These are phyloP conservation scores for Solanum chilense DNA, from an alignment of 257 asterid species.

Conservation along the genomic window DNA sequence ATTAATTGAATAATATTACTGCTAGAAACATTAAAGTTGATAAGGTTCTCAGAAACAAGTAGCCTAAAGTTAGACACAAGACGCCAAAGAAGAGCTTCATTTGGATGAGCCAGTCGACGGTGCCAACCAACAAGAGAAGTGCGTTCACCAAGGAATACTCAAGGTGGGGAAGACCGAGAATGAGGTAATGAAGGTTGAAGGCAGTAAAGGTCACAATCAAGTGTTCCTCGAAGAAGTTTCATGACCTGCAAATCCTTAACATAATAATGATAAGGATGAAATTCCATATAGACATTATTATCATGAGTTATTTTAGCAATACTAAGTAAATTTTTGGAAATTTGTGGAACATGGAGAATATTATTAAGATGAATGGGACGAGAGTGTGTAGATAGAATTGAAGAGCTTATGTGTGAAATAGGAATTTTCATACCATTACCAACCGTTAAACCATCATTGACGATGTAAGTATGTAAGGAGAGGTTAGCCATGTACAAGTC, in stretches of 20 bases:
- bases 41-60: neutral
- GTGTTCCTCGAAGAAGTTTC: neutral
- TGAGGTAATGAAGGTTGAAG: neutral
- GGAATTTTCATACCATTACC: neutral
- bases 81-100: too few species aligned
- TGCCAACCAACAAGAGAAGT: neutral
- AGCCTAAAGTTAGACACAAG: neutral
- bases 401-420: neutral
- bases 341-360: neutral
- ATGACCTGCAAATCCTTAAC: neutral
- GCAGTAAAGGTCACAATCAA: neutral
- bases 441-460: neutral
- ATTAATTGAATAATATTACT: too few species aligned
- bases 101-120: neutral
- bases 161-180: neutral
- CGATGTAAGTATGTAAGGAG: neutral
- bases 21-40: neutral
- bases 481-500: neutral
- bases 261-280: neutral
- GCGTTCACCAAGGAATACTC: neutral
- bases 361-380: neutral
- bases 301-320: neutral
- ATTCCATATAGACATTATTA: too few species aligned
- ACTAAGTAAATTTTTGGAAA: neutral
- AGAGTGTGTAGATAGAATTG: neutral